Evolutionary conservation across 306 rosid genomes (phyloP).

Genomic region (Cucurbita argyrosperma): DNA sequence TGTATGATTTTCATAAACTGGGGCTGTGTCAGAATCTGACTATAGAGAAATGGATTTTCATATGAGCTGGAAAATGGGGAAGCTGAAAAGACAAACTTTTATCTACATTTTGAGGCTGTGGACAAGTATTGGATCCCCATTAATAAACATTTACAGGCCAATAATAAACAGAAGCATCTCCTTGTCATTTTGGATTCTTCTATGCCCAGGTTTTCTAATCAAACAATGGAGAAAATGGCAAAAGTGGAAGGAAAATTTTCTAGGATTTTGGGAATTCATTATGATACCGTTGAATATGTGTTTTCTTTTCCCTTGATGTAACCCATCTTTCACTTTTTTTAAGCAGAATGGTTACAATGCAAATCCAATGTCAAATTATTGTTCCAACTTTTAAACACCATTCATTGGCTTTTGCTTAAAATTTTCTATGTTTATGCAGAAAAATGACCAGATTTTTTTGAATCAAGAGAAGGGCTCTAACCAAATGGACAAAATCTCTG

Average conservation of each 20-base stretch:
- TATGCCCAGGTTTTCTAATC: neutral
- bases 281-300: neutral
- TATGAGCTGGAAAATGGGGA: neutral
- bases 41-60: neutral
- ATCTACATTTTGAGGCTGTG: neutral
- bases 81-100: neutral
- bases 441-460: neutral
- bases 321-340: neutral
- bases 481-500: constrained; percentile 78
- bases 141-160: neutral
- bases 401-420: neutral
- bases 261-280: neutral
- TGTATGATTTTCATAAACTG: neutral
- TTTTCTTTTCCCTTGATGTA: neutral
- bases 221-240: constrained; percentile 1
- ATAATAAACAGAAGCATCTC: constrained; percentile 1
- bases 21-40: neutral
- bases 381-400: neutral
- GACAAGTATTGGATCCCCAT: neutral
- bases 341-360: neutral
- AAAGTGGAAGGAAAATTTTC: neutral
- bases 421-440: neutral
- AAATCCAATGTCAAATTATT: neutral
- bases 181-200: constrained; percentile 4
- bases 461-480: constrained; percentile 11